Evolutionary conservation across 2,329 filamentous ascomycete genomes (phyloP).

Genomic region (Myrmaecium sp.): DNA sequence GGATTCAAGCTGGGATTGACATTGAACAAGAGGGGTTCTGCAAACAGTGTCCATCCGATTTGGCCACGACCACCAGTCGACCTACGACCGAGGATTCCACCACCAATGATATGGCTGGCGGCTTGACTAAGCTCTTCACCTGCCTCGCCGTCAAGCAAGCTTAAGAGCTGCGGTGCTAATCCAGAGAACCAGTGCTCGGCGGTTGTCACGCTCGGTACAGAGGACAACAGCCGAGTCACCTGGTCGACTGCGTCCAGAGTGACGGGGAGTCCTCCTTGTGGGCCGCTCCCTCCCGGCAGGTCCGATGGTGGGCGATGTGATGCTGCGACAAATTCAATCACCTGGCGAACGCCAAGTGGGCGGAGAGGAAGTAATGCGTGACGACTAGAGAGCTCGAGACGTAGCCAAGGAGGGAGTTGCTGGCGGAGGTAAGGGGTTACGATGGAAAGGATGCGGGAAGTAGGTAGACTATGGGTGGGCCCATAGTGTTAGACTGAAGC

Average conservation of each 20-base stretch:
- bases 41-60: slow-evolving; percentile 44
- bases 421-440: slow-evolving; percentile 49
- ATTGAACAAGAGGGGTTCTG: slow-evolving; percentile 36
- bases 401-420: slow-evolving; percentile 43
- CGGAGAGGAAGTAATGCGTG: slow-evolving; percentile 46
- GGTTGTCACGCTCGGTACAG: slow-evolving; percentile 37
- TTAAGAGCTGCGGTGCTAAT: slow-evolving; percentile 43
- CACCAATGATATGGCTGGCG: slow-evolving; percentile 45
- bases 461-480: slow-evolving; percentile 18
- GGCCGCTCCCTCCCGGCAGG: slow-evolving; percentile 24
- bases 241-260: slow-evolving; percentile 51
- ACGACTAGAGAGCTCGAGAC: slow-evolving; percentile 35
- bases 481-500: not conserved
- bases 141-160: slow-evolving; percentile 43
- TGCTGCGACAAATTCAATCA: slow-evolving; percentile 54
- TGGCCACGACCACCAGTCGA: slow-evolving; percentile 45
- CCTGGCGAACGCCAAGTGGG: slow-evolving; percentile 45
- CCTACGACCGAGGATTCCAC: slow-evolving; percentile 48
- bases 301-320: slow-evolving; percentile 37
- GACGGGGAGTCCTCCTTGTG: slow-evolving; percentile 37
- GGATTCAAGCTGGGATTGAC: slow-evolving; percentile 26
- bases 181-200: slow-evolving; percentile 43
- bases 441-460: slow-evolving; percentile 40
- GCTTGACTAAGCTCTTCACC: slow-evolving; percentile 41
- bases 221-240: slow-evolving; percentile 43